Base-by-base conservation (phyloP, 495 filamentous ascomycete genomes). In the Penicillium verhagenii region DNA sequence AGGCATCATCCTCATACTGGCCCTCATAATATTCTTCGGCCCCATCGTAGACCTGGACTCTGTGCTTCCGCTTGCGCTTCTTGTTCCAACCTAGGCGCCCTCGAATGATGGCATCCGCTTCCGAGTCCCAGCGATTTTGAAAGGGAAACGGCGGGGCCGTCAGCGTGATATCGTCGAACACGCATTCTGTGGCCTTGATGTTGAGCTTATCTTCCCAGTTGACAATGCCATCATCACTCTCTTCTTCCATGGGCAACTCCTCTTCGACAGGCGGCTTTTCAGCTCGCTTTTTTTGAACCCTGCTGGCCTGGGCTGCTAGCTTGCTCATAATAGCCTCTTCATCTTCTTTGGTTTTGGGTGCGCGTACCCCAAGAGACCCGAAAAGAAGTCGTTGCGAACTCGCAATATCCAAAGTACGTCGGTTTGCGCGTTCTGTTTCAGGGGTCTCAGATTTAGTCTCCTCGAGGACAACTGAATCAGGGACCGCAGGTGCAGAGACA, bases 71-170 rank as follows among this genome's bases (percentile, higher is more conserved):
- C 57, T 84, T 85, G 46, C 77, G 72, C 61, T 84, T 83, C 58
- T 79, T 82, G n/a, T 69, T 75, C 47, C 58, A 58, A 2, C 72
- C 70, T 35, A 77, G 71, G 8, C 61, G 69, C 20, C 65, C 61
- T 20, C 68, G 61, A 21, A 81, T 76, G 7, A 66, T 53, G 18
- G 72, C 70, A 59, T 84, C 74, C 53, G 92, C 88, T 49, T 90
- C 86, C 3, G 80, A 75, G 70, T 96, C 90, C 92, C 91, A 96
- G 48, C 88, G 84, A 67, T 96, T 90, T 11, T 86, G 73, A 59
- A 97, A 98, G 0, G 94, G 94, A 64, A 96, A 97, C 3, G 89
- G 89, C 0, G 94, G 92, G 19, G 86, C 79, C 51, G 82, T 91
- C 28, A 96, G 75, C 52, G 83, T 72, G 45, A 92, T 73, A n/a